A percentile compares a stretch with the other conserved stretches of the same genome.
Evolutionary conservation across 139 green algal species (phyloP).

Genomic region (Trebouxia sp.): DNA sequence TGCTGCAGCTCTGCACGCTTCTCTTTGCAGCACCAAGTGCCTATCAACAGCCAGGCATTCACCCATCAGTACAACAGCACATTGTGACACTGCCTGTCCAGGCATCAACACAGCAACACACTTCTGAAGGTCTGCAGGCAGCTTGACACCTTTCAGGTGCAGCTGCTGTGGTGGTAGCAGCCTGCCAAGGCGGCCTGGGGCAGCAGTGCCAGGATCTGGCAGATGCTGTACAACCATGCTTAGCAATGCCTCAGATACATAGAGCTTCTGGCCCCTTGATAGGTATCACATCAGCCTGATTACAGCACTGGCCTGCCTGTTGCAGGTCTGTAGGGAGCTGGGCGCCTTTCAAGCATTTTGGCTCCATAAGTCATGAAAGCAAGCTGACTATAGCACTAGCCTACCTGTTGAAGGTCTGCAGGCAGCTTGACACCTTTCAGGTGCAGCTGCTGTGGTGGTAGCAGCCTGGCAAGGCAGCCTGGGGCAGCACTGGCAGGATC

Average conservation of each 20-base stretch:
- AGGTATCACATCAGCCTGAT: too few species aligned
- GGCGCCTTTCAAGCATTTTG: not conserved
- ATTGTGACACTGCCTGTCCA: too few species aligned
- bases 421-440: not conserved
- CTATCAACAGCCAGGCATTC: not conserved
- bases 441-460: slow-evolving; percentile 44
- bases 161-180: slow-evolving; percentile 37
- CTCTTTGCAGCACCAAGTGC: slow-evolving; percentile 4
- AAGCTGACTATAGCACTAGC: too few species aligned
- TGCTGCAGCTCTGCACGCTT: slow-evolving; percentile 42
- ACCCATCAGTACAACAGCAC: not conserved
- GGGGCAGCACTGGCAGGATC: slow-evolving; percentile 61
- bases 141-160: not conserved
- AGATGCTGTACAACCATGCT: too few species aligned
- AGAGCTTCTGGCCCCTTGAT: too few species aligned
- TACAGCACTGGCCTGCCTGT: not conserved
- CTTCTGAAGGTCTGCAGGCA: not conserved
- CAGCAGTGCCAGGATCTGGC: slow-evolving; percentile 43
- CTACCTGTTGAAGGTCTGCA: not conserved
- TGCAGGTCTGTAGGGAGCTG: not conserved
- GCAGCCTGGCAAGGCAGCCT: slow-evolving; percentile 55
- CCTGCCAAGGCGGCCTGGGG: slow-evolving; percentile 53
- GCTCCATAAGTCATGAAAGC: slow-evolving; percentile 16
- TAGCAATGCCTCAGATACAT: too few species aligned
- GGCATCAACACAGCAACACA: not conserved